phyloP scores from a whole-genome alignment of 192 early-diverging fungal species.

The Entomortierella parvispora region DNA sequence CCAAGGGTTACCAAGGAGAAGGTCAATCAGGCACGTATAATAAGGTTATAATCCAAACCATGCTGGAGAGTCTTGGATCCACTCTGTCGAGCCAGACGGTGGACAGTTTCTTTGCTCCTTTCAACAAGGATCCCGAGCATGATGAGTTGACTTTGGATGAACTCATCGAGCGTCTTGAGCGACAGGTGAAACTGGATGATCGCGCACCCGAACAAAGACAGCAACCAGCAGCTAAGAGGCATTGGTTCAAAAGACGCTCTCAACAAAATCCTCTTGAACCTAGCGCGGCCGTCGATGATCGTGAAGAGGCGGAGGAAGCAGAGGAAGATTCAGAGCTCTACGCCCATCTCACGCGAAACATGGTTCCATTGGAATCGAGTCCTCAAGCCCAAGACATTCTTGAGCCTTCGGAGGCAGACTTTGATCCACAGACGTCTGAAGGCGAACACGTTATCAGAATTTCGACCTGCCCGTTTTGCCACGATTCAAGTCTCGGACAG shows the following conservation, averaged over 20 bases:
- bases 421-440: slow-evolving; percentile 43
- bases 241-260: slow-evolving; percentile 32
- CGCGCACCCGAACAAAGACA: not conserved
- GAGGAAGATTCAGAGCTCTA: slow-evolving; percentile 12
- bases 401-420: slow-evolving; percentile 38
- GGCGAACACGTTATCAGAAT: slow-evolving; percentile 72
- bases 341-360: slow-evolving; percentile 10
- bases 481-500: slow-evolving; percentile 59
- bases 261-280: not conserved
- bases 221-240: slow-evolving; percentile 5
- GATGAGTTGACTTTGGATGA: slow-evolving; percentile 77
- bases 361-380: not conserved
- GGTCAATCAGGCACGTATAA: slow-evolving; percentile 42
- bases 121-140: slow-evolving; percentile 54
- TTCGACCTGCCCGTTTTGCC: slow-evolving; percentile 77
- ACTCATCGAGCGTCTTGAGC: slow-evolving; percentile 68
- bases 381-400: slow-evolving; percentile 34
- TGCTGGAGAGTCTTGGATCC: slow-evolving; percentile 77
- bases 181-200: slow-evolving; percentile 42
- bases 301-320: slow-evolving; percentile 16
- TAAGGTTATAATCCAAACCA: slow-evolving; percentile 69
- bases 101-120: slow-evolving; percentile 62
- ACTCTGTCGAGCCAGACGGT: slow-evolving; percentile 74
- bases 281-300: not conserved
- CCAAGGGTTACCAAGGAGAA: slow-evolving; percentile 69